Evolutionary conservation across 257 asterid genomes (phyloP), one percentile per base, ranked within the genome.

Genomic region (Solanum dulcamara): DNA sequence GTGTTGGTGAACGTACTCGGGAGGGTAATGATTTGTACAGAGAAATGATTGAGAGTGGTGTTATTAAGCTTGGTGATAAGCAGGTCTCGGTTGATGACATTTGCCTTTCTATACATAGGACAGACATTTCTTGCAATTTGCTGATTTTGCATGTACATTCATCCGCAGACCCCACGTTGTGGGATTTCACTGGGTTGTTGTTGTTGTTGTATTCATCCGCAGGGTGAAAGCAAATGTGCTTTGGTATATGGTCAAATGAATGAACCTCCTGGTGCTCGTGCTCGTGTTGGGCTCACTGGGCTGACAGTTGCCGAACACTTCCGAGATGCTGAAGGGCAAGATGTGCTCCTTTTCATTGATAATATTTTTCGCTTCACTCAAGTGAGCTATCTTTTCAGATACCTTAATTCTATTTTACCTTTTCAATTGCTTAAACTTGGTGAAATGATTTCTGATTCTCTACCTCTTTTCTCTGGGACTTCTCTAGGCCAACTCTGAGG

Each of bases 1-100:
- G 99, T 87, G 98, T 97, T 3, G 99, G 99, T 84, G 99, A 97
- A 87, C 95, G 99, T 32, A 97, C 99, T 44, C 93, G 98, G 50
- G 99, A 97, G 94, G 99, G 99, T 70, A 86, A 81, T 5, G 83
- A 86, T 70, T 55, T 81, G 32, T 71, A 81, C 67, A 70, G 83
- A 83, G 83, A 86, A 81, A 70, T 86, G 85, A 67, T 86, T 81
- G 88, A 81, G 60, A 86, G 88, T 53, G 85, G 88, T 50, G 88
- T 86, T 37, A 67, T 86, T 84, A 97, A 95, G 96, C 98, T 95
- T 66, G 98, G 95, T 86, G 99, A 95, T 1, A 91, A 97, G 92
- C 98, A 62, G 77, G 84, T 53, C 77, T 62, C 2, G 59, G 24
- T 86, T n/a, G 51, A 57, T 13, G 46, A 68, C 46, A 68, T 80